Conservation (phyloP, 2,329 filamentous ascomycete species). For the Trichoderma sp. region DNA sequence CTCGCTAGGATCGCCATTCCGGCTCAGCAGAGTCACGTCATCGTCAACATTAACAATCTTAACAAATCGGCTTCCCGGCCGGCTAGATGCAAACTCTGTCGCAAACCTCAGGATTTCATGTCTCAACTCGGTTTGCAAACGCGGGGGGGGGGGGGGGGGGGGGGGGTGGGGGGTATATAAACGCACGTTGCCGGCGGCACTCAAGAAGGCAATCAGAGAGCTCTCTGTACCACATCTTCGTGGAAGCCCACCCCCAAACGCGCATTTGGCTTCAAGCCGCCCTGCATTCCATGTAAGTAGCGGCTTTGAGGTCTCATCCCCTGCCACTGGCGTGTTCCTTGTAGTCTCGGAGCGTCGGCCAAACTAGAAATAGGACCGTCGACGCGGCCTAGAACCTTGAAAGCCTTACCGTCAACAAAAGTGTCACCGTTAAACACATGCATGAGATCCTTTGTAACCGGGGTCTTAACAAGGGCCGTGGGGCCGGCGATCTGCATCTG, state of each 20-base stretch:
- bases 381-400: conserved; percentile 73
- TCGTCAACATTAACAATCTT: conserved; percentile 43
- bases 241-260: no score
- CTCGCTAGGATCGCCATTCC: conserved; percentile 17
- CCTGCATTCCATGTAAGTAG: no score
- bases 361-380: conserved; percentile 90
- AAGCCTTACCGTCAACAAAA: conserved; percentile 75
- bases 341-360: no score
- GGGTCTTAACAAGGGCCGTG: conserved; percentile 66
- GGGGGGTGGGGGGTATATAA: conserved; percentile 1
- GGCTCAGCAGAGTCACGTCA: conserved; percentile 15
- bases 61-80: conserved; percentile 62
- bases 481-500: conserved; percentile 70
- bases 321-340: no score
- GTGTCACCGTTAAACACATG: conserved; percentile 84
- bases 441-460: conserved; percentile 73
- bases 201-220: conserved; percentile 79
- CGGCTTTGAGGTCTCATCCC: no score
- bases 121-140: background rate
- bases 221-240: conserved; percentile 73
- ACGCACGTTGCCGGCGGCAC: conserved; percentile 81
- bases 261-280: no score
- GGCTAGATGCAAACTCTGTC: conserved; percentile 66
- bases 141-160: no score
- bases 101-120: conserved; percentile 7